These are phyloP conservation scores for Sicyos edulis DNA, from an alignment of 306 rosid species.

Conservation along the genomic window DNA sequence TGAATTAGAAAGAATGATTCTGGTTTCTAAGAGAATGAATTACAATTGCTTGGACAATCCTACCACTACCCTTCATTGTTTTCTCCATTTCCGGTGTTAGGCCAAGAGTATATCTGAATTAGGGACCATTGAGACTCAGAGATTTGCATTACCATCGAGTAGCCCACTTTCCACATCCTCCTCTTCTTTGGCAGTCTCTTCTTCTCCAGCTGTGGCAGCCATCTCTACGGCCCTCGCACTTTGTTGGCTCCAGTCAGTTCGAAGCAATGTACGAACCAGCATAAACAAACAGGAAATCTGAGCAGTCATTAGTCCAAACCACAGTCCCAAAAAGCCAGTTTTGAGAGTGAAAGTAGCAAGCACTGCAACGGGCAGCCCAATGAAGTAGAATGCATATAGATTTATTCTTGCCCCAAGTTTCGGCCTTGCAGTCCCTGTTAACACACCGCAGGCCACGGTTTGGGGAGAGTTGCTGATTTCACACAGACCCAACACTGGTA, in stretches of 20 bases:
- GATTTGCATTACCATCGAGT: conserved; percentile 29
- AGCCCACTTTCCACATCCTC: conserved; percentile 49
- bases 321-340: conserved; percentile 61
- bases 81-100: background rate
- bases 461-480: conserved; percentile 75
- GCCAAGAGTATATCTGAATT: conserved; percentile 1
- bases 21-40: conserved; percentile 12
- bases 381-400: conserved; percentile 63
- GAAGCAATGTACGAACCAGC: conserved; percentile 51
- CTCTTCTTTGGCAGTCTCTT: conserved; percentile 4
- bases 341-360: conserved; percentile 38
- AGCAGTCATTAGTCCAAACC: conserved; percentile 79
- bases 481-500: conserved; percentile 74
- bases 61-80: background rate
- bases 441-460: conserved; percentile 73
- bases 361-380: conserved; percentile 70
- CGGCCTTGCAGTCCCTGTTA: conserved; percentile 71
- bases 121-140: conserved; percentile 19
- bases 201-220: conserved; percentile 22
- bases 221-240: conserved; percentile 53
- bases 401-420: conserved; percentile 73
- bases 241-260: conserved; percentile 77
- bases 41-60: background rate
- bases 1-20: conserved; percentile 17
- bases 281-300: conserved; percentile 61